Percentiles rank a stretch among this genome's conserved stretches.
phyloP scores from a whole-genome alignment of 1,139 yeast genomes.

The Diutina pseudorugosa region DNA sequence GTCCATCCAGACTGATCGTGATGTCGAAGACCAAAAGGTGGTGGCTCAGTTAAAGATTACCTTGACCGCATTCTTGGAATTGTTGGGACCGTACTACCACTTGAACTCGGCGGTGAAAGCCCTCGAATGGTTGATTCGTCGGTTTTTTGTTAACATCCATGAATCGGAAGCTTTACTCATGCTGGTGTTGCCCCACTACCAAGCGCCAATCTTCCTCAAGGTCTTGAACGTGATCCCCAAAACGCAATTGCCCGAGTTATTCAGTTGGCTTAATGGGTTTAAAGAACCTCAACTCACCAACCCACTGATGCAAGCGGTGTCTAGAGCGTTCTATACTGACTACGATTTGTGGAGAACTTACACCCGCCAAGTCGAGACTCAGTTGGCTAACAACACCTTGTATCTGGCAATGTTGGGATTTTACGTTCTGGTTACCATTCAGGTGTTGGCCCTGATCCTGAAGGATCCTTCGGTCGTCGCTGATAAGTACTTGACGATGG shows the following conservation, averaged over 20 bases:
- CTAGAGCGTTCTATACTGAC: constrained; percentile 57
- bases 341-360: constrained; percentile 56
- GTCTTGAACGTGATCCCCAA: constrained; percentile 57
- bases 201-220: constrained; percentile 59
- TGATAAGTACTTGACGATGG: constrained; percentile 31
- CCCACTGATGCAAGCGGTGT: constrained; percentile 65
- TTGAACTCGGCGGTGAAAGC: constrained; percentile 71
- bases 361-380: constrained; percentile 43
- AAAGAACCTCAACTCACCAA: constrained; percentile 41
- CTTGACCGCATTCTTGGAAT: constrained; percentile 57
- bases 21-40: constrained; percentile 66
- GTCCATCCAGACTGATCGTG: constrained; percentile 67
- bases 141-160: constrained; percentile 77
- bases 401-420: constrained; percentile 68
- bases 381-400: constrained; percentile 41
- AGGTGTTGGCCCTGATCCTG: constrained; percentile 31
- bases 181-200: constrained; percentile 68
- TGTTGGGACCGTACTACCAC: constrained; percentile 67
- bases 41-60: constrained; percentile 63
- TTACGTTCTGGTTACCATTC: constrained; percentile 65
- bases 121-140: constrained; percentile 88
- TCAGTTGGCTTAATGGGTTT: constrained; percentile 57
- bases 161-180: constrained; percentile 64
- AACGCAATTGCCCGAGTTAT: constrained; percentile 58
- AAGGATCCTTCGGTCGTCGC: constrained; percentile 19